These are phyloP conservation scores for Macrophomina tecta DNA, from an alignment of 2,329 filamentous ascomycete genomes.

Conservation along the genomic window DNA sequence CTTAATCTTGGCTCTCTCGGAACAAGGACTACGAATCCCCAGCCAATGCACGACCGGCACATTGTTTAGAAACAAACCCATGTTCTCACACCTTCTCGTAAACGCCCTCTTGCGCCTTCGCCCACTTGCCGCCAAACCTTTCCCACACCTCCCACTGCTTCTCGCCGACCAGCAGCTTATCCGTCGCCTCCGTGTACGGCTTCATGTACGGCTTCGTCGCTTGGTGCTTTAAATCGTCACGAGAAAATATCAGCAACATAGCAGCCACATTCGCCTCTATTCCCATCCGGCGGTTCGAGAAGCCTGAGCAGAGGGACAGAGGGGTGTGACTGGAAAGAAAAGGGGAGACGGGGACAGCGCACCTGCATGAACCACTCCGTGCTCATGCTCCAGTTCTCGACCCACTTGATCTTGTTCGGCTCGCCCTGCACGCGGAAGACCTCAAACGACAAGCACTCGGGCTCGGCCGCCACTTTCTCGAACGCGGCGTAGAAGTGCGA, in stretches of 20 bases:
- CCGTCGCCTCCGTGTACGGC: background rate
- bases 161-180: background rate
- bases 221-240: background rate
- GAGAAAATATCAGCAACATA: background rate
- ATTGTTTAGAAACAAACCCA: background rate
- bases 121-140: constrained; percentile 16
- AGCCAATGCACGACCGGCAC: background rate
- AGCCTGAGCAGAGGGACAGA: background rate
- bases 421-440: constrained; percentile 10
- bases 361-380: constrained; percentile 13
- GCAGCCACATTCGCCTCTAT: background rate
- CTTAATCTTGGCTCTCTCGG: too few species aligned
- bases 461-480: background rate
- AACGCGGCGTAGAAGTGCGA: background rate
- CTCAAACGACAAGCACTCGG: constrained; percentile 24
- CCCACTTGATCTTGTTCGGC: constrained; percentile 23
- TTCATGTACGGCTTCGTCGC: constrained; percentile 17
- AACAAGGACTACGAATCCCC: too few species aligned
- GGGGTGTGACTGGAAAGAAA: too few species aligned
- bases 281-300: background rate
- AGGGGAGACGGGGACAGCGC: background rate
- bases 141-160: constrained; percentile 9
- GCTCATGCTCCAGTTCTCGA: constrained; percentile 14
- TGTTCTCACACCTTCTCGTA: constrained; percentile 5
- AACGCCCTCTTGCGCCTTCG: background rate